Base-by-base conservation (phyloP, 179 eudicot species). In the Silene vulgaris region DNA sequence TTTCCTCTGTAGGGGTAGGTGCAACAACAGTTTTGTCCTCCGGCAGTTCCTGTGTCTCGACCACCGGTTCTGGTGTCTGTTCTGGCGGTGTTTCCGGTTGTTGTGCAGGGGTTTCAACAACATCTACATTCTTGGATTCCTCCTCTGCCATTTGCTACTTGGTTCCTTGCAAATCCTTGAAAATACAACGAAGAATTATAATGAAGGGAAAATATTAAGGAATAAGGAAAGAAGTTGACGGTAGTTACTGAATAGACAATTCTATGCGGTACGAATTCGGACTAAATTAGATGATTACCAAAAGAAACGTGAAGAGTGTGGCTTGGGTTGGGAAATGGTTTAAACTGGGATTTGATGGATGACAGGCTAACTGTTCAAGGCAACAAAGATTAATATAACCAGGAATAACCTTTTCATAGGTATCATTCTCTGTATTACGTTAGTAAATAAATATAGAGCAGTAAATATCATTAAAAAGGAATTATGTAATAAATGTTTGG, bases 11-110 rank as follows among this genome's bases (percentile, higher is more conserved):
- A 48, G 61, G 28, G 29, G 35, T 9, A 48, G 73, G 59, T 23
- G 30, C 73, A 70, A 11, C 60, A 12, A 50, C 60, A 45, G 59
- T 79, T 19, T 81, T 82, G 20, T 70, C 71, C 72, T 65, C 66
- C n/a, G 73, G 45, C 12, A 70, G 13, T 16, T 75, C 81, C 30
- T 37, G 61, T 2, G 75, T 26, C 19, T 65, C 79, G 3, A 74
- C 63, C 23, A 64, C 79, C n/a, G 87, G 84, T 0, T 85, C 71
- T 3, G 78, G 78, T 21, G 80, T 74, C 0, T 73, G 74, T 56
- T 72, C 80, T 3, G 78, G 78, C 30, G 80, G 77, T 7, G 80
- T 69, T 16, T 21, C 65, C 19, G 78, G 75, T 70, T 21, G 60
- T 26, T 75, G 54, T 23, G 20, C 78, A 12, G 57, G 75, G 12